phyloP scores from a whole-genome alignment of 495 filamentous ascomycete species.

The Tuber melanosporum region DNA sequence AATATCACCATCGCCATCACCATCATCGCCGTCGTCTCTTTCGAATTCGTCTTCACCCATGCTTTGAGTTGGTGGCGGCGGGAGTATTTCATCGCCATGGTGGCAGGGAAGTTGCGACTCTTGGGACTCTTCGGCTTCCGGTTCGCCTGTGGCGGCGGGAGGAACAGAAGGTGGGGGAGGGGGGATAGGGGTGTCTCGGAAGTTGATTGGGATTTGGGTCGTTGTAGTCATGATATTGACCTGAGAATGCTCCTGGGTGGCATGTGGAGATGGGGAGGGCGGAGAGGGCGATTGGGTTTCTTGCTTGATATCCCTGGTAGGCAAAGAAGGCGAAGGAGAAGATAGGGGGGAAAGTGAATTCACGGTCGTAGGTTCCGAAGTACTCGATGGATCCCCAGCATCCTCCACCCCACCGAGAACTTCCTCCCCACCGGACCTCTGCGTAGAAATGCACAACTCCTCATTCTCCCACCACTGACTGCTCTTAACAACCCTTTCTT shows the following conservation, averaged over 20 bases:
- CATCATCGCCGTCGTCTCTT: not conserved
- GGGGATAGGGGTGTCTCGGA: not conserved
- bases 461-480: constrained; percentile 42
- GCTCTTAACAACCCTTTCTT: constrained; percentile 26
- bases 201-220: not conserved
- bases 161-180: not conserved
- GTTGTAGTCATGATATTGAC: not conserved
- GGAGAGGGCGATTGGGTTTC: not conserved
- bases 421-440: not conserved
- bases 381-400: not conserved
- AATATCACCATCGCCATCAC: not conserved
- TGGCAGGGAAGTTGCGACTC: not conserved
- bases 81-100: not conserved
- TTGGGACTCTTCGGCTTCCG: not conserved
- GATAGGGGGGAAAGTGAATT: not conserved
- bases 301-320: not conserved
- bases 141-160: not conserved
- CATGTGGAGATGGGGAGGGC: not conserved
- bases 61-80: not conserved
- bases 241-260: not conserved
- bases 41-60: not conserved
- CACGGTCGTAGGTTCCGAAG: not conserved
- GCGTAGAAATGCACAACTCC: constrained; percentile 14
- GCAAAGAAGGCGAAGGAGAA: not conserved
- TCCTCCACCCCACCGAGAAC: not conserved